Base-by-base conservation (phyloP, 371 early-diverging fungal genomes). In the Actinomortierella ambigua region DNA sequence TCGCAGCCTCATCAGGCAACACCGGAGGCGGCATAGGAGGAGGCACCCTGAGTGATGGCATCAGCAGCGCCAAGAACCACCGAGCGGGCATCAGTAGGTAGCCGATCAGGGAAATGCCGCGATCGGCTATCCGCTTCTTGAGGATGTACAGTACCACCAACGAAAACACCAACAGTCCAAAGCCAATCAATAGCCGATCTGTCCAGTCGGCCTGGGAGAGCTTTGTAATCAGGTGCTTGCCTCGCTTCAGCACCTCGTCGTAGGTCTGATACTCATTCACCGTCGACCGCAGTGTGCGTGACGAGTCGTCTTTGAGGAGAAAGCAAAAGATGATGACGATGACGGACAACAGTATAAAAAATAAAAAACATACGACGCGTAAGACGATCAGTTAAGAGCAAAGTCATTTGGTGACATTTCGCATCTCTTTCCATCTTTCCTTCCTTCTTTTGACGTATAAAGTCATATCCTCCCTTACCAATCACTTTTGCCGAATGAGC, bases 131-230 rank as follows among this genome's bases (percentile, higher is more conserved):
- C 29, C 92, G 78, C 48, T 86, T 84, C 60, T 90, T 85, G 42
- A 91, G 75, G 49, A 90, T 87, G 60, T 86, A 86, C 29, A 86
- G 54, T 1, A 90, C 90, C 2, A 88, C 90, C 0, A 77, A 49
- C 14, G 80, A 51, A 63, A 92, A 92, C 1, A 92, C 78, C 2
- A 84, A 26, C 22, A 89, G 59, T 1, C 90, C 92, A 61, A 88
- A 82, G 5, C 84, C 62, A 22, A 92, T 82, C 50, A 88, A 61
- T 15, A 92, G 67, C 40, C 89, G 75, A 61, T 92, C 92, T 3
- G 84, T 84, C 87, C 86, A 88, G 53, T 92, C 92, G 22, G 87
- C 84, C 22, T 83, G 80, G 59, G 88, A 87, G n/a, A 92, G 70
- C 59, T 87, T 85, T 20, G 87, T 83, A 42, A 92, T 82, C 24